Percentiles rank a stretch among this genome's conserved stretches.
Evolutionary conservation across 2,329 filamentous ascomycete genomes (phyloP).

Genomic region (Epichloe uncinata): DNA sequence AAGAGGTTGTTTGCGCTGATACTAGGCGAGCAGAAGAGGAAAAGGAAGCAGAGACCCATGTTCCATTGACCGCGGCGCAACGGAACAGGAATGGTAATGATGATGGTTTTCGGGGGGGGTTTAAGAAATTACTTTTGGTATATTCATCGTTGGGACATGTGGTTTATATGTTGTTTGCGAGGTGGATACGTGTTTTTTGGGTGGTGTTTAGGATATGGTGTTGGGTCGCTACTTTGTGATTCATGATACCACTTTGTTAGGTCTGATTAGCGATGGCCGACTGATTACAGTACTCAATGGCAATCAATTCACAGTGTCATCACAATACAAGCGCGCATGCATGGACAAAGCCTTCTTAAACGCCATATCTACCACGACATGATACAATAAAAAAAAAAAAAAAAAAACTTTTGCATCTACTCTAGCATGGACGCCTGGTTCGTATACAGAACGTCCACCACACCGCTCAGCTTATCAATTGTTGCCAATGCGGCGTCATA

Average conservation of each 20-base stretch:
- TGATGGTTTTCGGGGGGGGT: neutral
- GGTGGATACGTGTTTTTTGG: too few species aligned
- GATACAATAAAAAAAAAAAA: conserved; percentile 12
- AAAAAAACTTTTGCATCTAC: conserved; percentile 34
- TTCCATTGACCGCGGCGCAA: conserved; percentile 15
- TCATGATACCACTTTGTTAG: conserved; percentile 6
- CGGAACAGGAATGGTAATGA: too few species aligned
- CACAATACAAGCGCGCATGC: too few species aligned
- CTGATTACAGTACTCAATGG: too few species aligned
- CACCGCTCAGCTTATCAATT: conserved; percentile 92
- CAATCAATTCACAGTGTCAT: too few species aligned
- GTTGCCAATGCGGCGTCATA: conserved; percentile 92
- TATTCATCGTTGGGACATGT: too few species aligned
- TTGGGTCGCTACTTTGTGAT: conserved; percentile 1
- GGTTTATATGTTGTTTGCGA: too few species aligned
- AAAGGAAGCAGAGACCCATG: conserved; percentile 11
- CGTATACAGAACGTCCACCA: conserved; percentile 94
- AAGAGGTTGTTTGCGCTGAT: conserved; percentile 41
- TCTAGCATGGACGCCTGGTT: conserved; percentile 95
- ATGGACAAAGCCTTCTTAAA: conserved; percentile 13
- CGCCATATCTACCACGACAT: conserved; percentile 17
- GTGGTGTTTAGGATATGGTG: too few species aligned
- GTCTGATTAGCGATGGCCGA: too few species aligned
- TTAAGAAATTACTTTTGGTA: neutral
- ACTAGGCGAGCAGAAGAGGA: conserved; percentile 31